These are phyloP conservation scores for Auriscalpium microsporum DNA, from an alignment of 768 basidiomycete genomes.

Conservation along the genomic window DNA sequence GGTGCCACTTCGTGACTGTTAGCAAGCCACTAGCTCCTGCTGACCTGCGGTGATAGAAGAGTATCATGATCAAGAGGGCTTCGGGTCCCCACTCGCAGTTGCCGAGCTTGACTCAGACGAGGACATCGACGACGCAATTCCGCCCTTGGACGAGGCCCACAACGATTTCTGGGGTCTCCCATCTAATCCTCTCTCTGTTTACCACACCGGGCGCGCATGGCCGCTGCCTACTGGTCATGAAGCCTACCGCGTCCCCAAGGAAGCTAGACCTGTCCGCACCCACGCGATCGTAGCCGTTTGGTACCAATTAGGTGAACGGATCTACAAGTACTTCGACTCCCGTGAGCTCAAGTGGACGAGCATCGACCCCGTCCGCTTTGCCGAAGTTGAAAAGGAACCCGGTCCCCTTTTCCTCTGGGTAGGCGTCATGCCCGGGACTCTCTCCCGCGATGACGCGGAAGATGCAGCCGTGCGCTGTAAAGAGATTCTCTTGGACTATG, in stretches of 20 bases:
- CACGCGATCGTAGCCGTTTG: slow-evolving; percentile 22
- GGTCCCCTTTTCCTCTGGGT: slow-evolving; percentile 23
- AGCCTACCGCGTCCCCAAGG: slow-evolving; percentile 16
- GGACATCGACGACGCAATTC: no score
- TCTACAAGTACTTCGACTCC: slow-evolving; percentile 22
- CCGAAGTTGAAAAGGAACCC: slow-evolving; percentile 18
- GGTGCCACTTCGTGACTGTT: no score
- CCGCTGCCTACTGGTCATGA: not conserved
- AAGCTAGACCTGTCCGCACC: slow-evolving; percentile 21
- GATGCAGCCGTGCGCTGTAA: slow-evolving; percentile 19
- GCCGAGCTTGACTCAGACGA: no score
- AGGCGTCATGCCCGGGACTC: slow-evolving; percentile 24
- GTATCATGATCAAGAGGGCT: no score
- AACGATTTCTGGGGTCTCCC: slow-evolving; percentile 1
- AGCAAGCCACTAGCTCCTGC: no score
- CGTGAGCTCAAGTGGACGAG: slow-evolving; percentile 21
- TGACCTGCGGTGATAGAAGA: no score
- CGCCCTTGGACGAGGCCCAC: not conserved
- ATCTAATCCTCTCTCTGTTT: not conserved
- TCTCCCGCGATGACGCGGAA: slow-evolving; percentile 21
- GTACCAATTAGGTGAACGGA: slow-evolving; percentile 16
- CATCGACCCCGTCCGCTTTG: slow-evolving; percentile 26
- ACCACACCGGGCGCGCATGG: not conserved
- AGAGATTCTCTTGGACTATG: slow-evolving; percentile 20
- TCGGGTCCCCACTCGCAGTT: no score